Evolutionary conservation across 2,329 filamentous ascomycete genomes (phyloP), one percentile per base, ranked within the genome.

Genomic region (Fonsecaea multimorphosa): DNA sequence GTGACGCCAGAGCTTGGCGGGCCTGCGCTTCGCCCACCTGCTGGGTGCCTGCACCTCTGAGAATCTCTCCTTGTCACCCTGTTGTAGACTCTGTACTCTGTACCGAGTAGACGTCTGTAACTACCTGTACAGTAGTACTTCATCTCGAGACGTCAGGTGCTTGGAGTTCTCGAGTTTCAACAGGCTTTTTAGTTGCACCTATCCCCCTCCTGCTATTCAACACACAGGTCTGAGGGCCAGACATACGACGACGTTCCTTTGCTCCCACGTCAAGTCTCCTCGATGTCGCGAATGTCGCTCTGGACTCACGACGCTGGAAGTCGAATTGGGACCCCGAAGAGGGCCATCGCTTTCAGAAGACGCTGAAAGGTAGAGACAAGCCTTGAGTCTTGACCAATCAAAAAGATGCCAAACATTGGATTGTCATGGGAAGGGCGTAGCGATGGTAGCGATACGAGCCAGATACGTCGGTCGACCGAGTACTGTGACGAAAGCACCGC

Each of bases 381-480:
- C 36, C 36, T 7, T 16, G 24, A 12, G 19, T 11, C 7, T 7
- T 58, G 38, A 58, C 56, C 56, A 58, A 58, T 58, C 31, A 49
- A 34, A 58, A n/a, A 14, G 12, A 34, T 49, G 38, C 36, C 56
- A 58, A 32, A 32, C 44, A 1, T 44, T 46, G n/a, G 32, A 46
- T 58, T 31, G 38, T 58, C 56, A 58, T 16, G 19, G 24, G 22
- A 58, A 58, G 56, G 56, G 56, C 56, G 56, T 44, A 14, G 27
- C 27, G n/a, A 40, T 40, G 4, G n/a, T 46, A 19, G 56, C 27
- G 27, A 22, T 40, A 40, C 38, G 38, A 44, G 27, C 22, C 12
- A 58, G 56, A 29, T 58, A 24, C 44, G 8, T 24, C 16, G n/a
- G 19, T 24, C 12, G 2, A 44, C 5, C 40, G n/a, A 19, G 4